phyloP scores from a whole-genome alignment of 2,329 filamentous ascomycete genomes.

The Mycogone perniciosa region DNA sequence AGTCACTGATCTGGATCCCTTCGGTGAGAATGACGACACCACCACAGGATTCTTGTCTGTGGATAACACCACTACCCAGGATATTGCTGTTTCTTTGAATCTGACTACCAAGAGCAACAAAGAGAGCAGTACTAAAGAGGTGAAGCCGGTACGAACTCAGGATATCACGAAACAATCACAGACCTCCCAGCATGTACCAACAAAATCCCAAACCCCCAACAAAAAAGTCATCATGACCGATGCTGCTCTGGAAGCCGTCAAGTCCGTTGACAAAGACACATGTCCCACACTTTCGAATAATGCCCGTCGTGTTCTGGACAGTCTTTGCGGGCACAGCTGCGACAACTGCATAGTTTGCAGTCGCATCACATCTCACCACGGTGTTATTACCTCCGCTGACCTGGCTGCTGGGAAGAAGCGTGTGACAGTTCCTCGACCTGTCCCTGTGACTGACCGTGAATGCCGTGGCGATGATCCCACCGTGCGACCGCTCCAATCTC shows the following conservation, averaged over 20 bases:
- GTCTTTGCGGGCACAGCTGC: conserved; percentile 48
- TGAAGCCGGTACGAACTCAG: conserved; percentile 16
- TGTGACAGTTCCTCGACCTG: conserved; percentile 56
- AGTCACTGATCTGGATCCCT: conserved; percentile 19
- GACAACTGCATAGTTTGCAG: conserved; percentile 52
- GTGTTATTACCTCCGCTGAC: conserved; percentile 32
- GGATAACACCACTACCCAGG: conserved; percentile 28
- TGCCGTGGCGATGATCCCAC: conserved; percentile 46
- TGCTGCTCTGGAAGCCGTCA: conserved; percentile 18
- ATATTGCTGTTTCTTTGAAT: conserved; percentile 28
- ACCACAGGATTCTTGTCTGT: conserved; percentile 29
- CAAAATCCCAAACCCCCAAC: conserved; percentile 22
- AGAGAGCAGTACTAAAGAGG: conserved; percentile 15
- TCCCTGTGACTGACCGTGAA: conserved; percentile 58
- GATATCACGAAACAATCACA: conserved; percentile 20
- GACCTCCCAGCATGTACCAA: conserved; percentile 20
- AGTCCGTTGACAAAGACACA: conserved; percentile 22
- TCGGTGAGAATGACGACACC: conserved; percentile 30
- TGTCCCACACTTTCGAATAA: conserved; percentile 45
- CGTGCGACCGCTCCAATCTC: conserved; percentile 61
- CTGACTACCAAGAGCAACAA: conserved; percentile 15
- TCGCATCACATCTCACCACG: conserved; percentile 44
- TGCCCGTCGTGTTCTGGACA: conserved; percentile 47
- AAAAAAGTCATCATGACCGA: conserved; percentile 20
- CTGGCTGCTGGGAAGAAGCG: conserved; percentile 46